These are phyloP conservation scores for Monilinia fructigena DNA, from an alignment of 2,329 filamentous ascomycete species.

Conservation along the genomic window DNA sequence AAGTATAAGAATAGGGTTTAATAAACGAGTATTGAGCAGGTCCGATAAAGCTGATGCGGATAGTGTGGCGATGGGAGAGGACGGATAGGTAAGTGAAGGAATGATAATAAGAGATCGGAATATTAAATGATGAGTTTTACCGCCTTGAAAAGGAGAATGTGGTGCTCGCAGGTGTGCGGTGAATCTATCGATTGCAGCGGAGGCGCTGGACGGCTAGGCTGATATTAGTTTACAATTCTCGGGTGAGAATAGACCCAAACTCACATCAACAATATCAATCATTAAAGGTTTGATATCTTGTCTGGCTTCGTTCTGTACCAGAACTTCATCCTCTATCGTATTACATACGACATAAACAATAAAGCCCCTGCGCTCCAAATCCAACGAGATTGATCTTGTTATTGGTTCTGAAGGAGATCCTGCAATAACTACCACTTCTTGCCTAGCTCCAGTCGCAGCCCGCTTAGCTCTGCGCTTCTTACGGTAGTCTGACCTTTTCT, in stretches of 20 bases:
- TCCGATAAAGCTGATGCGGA: conserved; percentile 82
- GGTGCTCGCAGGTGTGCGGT: conserved; percentile 69
- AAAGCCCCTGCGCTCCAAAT: conserved; percentile 88
- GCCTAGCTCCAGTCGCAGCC: conserved; percentile 77
- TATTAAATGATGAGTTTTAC: conserved; percentile 71
- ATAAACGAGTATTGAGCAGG: conserved; percentile 85
- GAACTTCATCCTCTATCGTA: conserved; percentile 78
- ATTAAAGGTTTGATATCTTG: conserved; percentile 78
- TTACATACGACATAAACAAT: conserved; percentile 89
- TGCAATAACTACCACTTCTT: conserved; percentile 83
- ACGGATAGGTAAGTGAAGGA: conserved; percentile 76
- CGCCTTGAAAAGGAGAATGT: conserved; percentile 72
- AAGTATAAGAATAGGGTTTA: conserved; percentile 84
- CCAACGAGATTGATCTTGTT: conserved; percentile 77
- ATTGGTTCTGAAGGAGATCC: conserved; percentile 84
- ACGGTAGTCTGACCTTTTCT: conserved; percentile 56
- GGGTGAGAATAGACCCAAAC: conserved; percentile 37
- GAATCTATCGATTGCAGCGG: conserved; percentile 69
- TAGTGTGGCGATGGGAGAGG: conserved; percentile 81
- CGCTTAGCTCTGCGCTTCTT: conserved; percentile 73
- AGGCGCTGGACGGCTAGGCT: conserved; percentile 63
- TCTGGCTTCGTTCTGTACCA: conserved; percentile 73
- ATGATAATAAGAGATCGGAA: conserved; percentile 81
- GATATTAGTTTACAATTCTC: conserved; percentile 25
- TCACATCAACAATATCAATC: conserved; percentile 78